These are phyloP conservation scores for Casuarina glauca DNA, from an alignment of 306 rosid genomes.

Conservation along the genomic window DNA sequence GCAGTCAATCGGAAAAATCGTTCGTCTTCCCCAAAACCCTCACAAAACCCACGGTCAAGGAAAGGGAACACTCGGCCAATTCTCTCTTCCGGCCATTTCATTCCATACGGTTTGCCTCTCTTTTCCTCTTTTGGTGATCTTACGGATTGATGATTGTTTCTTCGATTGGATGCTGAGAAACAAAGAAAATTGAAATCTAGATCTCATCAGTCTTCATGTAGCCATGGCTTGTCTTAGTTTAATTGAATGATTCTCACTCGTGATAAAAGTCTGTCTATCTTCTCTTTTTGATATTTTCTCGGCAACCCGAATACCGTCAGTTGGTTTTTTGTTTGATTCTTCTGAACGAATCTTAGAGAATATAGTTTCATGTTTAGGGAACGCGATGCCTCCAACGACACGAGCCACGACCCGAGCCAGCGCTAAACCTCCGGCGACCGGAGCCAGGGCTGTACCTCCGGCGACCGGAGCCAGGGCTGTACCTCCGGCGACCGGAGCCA, in stretches of 20 bases:
- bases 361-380: not conserved
- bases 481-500: too few species aligned
- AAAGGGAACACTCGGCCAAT: not conserved
- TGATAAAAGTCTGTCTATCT: not conserved
- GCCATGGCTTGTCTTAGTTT: not conserved
- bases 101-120: not conserved
- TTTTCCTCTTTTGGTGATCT: not conserved
- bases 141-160: not conserved
- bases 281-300: not conserved
- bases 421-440: too few species aligned
- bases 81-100: not conserved
- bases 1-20: not conserved
- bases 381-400: too few species aligned
- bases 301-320: not conserved
- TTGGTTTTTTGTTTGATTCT: not conserved
- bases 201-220: not conserved
- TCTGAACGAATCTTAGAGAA: not conserved
- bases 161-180: not conserved
- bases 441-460: too few species aligned
- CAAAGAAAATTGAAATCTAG: not conserved
- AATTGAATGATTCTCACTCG: not conserved
- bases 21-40: not conserved
- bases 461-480: too few species aligned
- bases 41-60: too few species aligned
- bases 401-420: too few species aligned